These are phyloP conservation scores for Blastobotrys chiropterorum DNA, from an alignment of 805 yeast genomes.

Conservation along the genomic window DNA sequence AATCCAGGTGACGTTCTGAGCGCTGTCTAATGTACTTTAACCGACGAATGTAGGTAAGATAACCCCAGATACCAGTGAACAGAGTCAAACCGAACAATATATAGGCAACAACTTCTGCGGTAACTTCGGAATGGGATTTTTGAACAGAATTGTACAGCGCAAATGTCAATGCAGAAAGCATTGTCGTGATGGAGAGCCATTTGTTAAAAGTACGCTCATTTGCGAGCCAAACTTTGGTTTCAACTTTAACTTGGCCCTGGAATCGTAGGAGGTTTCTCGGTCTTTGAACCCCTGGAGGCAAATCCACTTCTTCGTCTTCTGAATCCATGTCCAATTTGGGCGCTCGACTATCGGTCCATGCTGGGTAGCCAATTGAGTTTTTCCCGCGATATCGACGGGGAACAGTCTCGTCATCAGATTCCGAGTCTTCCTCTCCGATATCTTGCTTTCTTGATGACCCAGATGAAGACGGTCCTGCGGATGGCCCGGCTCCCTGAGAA, in stretches of 20 bases:
- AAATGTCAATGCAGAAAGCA: slow-evolving; percentile 80
- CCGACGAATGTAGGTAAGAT: slow-evolving; percentile 65
- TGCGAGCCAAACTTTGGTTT: slow-evolving; percentile 97
- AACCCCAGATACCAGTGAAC: slow-evolving; percentile 87
- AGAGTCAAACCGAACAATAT: slow-evolving; percentile 73
- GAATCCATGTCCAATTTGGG: slow-evolving; percentile 37
- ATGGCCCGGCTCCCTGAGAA: slow-evolving; percentile 1
- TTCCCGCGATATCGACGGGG: neutral
- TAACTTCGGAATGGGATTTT: slow-evolving; percentile 46
- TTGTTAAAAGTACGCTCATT: slow-evolving; percentile 95
- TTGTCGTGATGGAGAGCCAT: slow-evolving; percentile 86
- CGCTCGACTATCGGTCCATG: slow-evolving; percentile 3
- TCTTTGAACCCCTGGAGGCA: slow-evolving; percentile 85
- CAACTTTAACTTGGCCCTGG: slow-evolving; percentile 88
- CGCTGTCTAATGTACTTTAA: slow-evolving; percentile 69
- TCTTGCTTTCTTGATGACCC: slow-evolving; percentile 12
- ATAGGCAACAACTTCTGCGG: slow-evolving; percentile 71
- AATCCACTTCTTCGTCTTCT: slow-evolving; percentile 77
- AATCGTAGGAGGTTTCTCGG: slow-evolving; percentile 77
- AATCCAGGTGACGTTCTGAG: slow-evolving; percentile 83
- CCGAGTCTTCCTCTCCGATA: slow-evolving; percentile 18
- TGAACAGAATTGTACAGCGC: slow-evolving; percentile 72
- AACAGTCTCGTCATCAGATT: slow-evolving; percentile 6
- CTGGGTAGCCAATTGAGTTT: slow-evolving; percentile 8
- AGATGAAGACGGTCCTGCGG: slow-evolving; percentile 6